Percentiles rank a stretch among this genome's conserved stretches.
phyloP scores from a whole-genome alignment of 2,329 filamentous ascomycete species.

The Emmonsia crescens region DNA sequence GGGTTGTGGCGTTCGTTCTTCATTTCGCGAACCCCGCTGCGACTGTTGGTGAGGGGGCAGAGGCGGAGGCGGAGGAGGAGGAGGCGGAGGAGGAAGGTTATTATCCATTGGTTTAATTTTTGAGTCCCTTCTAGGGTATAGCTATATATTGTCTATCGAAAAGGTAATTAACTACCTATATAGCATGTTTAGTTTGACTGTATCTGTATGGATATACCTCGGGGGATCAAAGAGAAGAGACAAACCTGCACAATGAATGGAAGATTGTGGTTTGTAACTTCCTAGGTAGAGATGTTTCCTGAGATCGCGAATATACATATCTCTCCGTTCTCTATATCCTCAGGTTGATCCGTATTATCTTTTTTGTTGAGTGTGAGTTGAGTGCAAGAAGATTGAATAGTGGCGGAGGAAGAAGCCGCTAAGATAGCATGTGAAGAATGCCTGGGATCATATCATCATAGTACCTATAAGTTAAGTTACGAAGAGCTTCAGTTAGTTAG shows the following conservation, averaged over 20 bases:
- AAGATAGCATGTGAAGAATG: not conserved
- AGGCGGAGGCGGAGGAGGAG: not conserved
- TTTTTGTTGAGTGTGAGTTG: not conserved
- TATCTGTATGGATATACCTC: not conserved
- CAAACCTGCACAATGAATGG: not conserved
- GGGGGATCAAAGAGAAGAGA: not conserved
- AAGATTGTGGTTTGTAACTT: too few relatives aligned
- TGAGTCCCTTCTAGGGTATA: not conserved
- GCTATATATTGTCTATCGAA: not conserved
- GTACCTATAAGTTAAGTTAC: too few relatives aligned
- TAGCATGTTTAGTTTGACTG: too few relatives aligned
- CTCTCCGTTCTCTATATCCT: too few relatives aligned
- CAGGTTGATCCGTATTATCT: too few relatives aligned
- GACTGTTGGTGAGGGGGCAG: not conserved
- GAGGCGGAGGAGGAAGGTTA: not conserved
- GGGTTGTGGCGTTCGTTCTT: not conserved
- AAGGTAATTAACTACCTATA: too few relatives aligned
- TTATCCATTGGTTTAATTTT: not conserved
- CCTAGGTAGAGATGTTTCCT: too few relatives aligned
- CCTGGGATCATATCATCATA: too few relatives aligned
- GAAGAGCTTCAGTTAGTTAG: too few relatives aligned
- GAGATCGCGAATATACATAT: not conserved
- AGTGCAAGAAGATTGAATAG: not conserved
- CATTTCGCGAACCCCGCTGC: not conserved
- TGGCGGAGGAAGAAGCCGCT: not conserved